Percentiles rank a stretch among this genome's conserved stretches.
These are phyloP conservation scores for Calonectria henricotiae DNA, from an alignment of 2,329 filamentous ascomycete genomes.

Conservation along the genomic window DNA sequence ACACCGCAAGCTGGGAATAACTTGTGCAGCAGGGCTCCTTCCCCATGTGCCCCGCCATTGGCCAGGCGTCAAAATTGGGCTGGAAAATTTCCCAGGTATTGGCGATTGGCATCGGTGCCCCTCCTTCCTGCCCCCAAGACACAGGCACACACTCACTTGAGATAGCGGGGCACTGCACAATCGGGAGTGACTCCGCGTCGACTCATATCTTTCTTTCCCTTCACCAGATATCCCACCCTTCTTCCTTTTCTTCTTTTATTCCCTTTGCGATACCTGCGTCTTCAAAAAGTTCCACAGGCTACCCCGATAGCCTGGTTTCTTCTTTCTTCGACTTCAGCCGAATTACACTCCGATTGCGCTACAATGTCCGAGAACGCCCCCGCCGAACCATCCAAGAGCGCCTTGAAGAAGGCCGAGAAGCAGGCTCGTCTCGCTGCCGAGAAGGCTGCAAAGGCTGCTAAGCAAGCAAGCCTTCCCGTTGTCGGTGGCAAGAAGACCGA, in stretches of 20 bases:
- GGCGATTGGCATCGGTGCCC: slow-evolving; percentile 44
- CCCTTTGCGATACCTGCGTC: slow-evolving; percentile 38
- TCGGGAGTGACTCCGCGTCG: slow-evolving; percentile 48
- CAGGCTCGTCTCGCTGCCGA: slow-evolving; percentile 74
- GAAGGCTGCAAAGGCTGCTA: slow-evolving; percentile 76
- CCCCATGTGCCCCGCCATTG: slow-evolving; percentile 45
- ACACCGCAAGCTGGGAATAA: slow-evolving; percentile 17
- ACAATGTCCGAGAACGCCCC: slow-evolving; percentile 56
- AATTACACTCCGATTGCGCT: slow-evolving; percentile 40
- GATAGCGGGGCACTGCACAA: slow-evolving; percentile 51
- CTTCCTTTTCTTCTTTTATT: slow-evolving; percentile 40
- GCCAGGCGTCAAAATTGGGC: slow-evolving; percentile 47
- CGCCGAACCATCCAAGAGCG: slow-evolving; percentile 71
- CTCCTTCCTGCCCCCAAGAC: slow-evolving; percentile 40
- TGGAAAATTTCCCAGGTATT: slow-evolving; percentile 50
- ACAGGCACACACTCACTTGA: slow-evolving; percentile 40
- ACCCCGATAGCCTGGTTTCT: slow-evolving; percentile 20
- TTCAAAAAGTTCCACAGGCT: slow-evolving; percentile 39
- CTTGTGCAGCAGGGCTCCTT: slow-evolving; percentile 35
- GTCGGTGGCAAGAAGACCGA: slow-evolving; percentile 75
- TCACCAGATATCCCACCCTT: slow-evolving; percentile 39
- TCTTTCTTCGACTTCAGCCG: slow-evolving; percentile 14
- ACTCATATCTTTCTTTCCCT: slow-evolving; percentile 47
- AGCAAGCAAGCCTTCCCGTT: slow-evolving; percentile 67
- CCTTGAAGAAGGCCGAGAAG: slow-evolving; percentile 78